Conservation (phyloP, 2,329 filamentous ascomycete species). For the Trichoderma atrobrunneum region DNA sequence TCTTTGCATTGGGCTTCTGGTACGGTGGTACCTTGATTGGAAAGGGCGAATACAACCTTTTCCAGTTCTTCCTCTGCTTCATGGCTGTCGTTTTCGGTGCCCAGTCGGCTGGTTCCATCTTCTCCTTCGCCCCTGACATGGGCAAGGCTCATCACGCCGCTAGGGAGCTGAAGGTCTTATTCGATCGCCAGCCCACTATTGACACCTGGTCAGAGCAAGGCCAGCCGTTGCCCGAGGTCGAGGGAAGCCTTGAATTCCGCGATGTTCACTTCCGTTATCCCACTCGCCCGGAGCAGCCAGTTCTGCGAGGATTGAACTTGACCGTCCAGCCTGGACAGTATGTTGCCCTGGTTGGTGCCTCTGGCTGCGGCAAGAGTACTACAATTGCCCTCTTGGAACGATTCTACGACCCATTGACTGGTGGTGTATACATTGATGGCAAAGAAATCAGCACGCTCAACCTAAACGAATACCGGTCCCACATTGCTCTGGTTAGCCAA, state of each 20-base stretch:
- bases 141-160: slow-evolving; percentile 87
- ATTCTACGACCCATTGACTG: slow-evolving; percentile 86
- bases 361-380: slow-evolving; percentile 90
- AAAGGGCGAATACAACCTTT: slow-evolving; percentile 67
- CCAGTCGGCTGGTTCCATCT: slow-evolving; percentile 86
- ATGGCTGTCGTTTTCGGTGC: slow-evolving; percentile 84
- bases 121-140: slow-evolving; percentile 89
- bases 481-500: slow-evolving; percentile 85
- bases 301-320: slow-evolving; percentile 80
- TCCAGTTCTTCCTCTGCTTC: slow-evolving; percentile 93
- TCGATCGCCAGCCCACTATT: slow-evolving; percentile 78
- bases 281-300: slow-evolving; percentile 83
- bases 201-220: slow-evolving; percentile 78
- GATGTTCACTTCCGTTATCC: slow-evolving; percentile 95
- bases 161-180: slow-evolving; percentile 73
- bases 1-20: slow-evolving; percentile 88
- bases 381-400: slow-evolving; percentile 89
- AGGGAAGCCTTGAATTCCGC: slow-evolving; percentile 83
- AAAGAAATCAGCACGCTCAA: slow-evolving; percentile 79
- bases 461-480: slow-evolving; percentile 79
- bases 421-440: slow-evolving; percentile 80
- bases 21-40: slow-evolving; percentile 79
- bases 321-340: slow-evolving; percentile 77
- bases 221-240: slow-evolving; percentile 58
- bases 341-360: slow-evolving; percentile 84